Evolutionary conservation across 176 grass and related monocot species (phyloP).

Genomic region (Triticum turgidum): DNA sequence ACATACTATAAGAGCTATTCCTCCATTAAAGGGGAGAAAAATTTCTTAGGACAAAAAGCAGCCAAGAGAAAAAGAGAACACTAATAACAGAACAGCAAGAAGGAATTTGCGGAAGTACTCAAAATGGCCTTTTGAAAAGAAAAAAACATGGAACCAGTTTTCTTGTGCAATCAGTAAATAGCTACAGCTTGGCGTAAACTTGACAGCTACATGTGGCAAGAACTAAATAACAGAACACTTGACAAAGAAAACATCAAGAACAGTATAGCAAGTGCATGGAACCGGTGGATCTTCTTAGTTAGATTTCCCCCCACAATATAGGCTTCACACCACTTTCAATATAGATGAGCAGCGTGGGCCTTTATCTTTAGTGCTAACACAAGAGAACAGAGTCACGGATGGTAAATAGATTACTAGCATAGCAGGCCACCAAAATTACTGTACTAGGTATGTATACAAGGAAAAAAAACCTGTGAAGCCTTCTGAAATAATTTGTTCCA

Average conservation of each 20-base stretch:
- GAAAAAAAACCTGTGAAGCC: neutral
- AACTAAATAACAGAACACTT: neutral
- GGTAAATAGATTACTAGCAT: neutral
- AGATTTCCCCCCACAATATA: neutral
- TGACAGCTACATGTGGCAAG: neutral
- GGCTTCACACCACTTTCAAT: neutral
- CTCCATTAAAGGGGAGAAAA: neutral
- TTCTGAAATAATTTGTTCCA: neutral
- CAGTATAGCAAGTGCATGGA: neutral
- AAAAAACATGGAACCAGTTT: neutral
- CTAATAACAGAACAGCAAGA: neutral
- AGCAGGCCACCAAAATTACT: neutral
- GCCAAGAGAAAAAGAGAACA: neutral
- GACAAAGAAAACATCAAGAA: neutral
- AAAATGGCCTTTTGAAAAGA: neutral
- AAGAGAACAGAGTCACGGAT: neutral
- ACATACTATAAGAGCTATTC: neutral
- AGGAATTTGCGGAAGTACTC: neutral
- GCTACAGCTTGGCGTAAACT: neutral
- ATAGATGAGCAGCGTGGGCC: neutral
- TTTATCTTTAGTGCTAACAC: neutral
- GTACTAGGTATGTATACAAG: neutral
- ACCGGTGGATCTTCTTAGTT: neutral
- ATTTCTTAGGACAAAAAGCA: neutral
- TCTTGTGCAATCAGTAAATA: neutral